These are phyloP conservation scores for Comarum palustre DNA, from an alignment of 306 rosid species.

Conservation along the genomic window DNA sequence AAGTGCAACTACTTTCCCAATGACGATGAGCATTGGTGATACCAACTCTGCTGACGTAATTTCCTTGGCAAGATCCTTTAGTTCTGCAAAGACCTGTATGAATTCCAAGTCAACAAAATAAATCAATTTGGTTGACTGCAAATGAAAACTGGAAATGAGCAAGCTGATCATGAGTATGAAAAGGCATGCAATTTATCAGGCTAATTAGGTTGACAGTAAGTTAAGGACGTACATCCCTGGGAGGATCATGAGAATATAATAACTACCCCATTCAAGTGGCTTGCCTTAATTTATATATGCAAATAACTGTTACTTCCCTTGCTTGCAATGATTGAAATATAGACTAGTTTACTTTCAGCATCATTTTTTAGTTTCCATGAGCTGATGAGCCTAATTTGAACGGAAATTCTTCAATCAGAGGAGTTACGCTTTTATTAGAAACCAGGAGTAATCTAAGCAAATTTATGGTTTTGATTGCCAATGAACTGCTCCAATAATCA, in stretches of 20 bases:
- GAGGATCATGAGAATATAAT: background rate
- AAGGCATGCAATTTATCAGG: background rate
- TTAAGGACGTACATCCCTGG: background rate
- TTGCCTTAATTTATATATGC: background rate
- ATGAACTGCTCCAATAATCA: background rate
- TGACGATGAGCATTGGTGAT: slow-evolving; percentile 80
- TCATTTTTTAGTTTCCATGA: background rate
- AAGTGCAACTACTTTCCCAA: slow-evolving; percentile 87
- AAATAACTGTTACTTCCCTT: background rate
- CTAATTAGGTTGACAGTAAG: background rate
- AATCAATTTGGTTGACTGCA: slow-evolving; percentile 19
- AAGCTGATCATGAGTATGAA: background rate
- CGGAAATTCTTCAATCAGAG: background rate
- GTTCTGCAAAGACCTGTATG: slow-evolving; percentile 77
- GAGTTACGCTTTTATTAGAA: background rate
- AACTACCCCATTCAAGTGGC: background rate
- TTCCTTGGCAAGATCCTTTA: slow-evolving; percentile 68
- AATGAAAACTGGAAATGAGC: background rate
- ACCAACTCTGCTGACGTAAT: slow-evolving; percentile 51
- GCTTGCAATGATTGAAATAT: background rate
- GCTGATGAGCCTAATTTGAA: background rate
- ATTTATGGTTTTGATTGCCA: background rate
- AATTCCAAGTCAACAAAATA: slow-evolving; percentile 13
- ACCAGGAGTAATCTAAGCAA: background rate
- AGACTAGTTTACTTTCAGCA: background rate